phyloP scores from a whole-genome alignment of 768 basidiomycete species.

The Lepiota venenata region DNA sequence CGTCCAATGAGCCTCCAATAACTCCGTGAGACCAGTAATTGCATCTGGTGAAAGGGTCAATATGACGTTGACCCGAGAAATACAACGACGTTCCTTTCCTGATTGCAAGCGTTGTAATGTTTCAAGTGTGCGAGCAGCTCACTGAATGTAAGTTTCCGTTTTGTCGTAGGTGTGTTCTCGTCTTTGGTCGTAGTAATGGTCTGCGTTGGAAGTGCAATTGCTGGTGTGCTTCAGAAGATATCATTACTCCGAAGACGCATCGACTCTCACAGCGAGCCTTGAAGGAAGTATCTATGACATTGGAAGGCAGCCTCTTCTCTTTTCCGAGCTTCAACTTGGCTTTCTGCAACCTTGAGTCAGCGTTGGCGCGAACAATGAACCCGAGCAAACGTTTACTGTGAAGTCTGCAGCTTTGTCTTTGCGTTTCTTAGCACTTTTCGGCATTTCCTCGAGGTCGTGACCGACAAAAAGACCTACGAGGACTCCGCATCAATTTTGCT shows the following conservation, averaged over 20 bases:
- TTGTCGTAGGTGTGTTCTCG: conserved; percentile 63
- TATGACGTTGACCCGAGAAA: not conserved
- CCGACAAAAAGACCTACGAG: not conserved
- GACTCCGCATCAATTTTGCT: not conserved
- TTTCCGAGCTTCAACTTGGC: conserved; percentile 96
- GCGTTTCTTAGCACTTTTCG: conserved; percentile 83
- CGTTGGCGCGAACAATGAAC: not conserved
- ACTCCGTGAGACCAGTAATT: conserved; percentile 65
- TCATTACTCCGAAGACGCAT: not conserved
- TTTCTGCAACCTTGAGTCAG: conserved; percentile 57
- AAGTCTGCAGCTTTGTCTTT: conserved; percentile 90
- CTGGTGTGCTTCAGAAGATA: conserved; percentile 38
- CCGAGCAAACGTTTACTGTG: conserved; percentile 42
- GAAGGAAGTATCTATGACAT: conserved; percentile 95
- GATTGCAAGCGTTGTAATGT: conserved; percentile 77
- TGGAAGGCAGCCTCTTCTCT: conserved; percentile 76
- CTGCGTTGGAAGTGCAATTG: conserved; percentile 87
- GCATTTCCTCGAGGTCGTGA: conserved; percentile 45
- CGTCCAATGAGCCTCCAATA: conserved; percentile 60
- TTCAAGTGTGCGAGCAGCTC: conserved; percentile 77
- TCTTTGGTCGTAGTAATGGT: conserved; percentile 63
- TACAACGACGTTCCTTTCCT: conserved; percentile 57
- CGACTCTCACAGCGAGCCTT: conserved; percentile 79
- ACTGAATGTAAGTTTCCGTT: conserved; percentile 66
- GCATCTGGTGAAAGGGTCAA: conserved; percentile 49